phyloP scores from a whole-genome alignment of 768 basidiomycete species.

The Sporobolomyces pararoseus region DNA sequence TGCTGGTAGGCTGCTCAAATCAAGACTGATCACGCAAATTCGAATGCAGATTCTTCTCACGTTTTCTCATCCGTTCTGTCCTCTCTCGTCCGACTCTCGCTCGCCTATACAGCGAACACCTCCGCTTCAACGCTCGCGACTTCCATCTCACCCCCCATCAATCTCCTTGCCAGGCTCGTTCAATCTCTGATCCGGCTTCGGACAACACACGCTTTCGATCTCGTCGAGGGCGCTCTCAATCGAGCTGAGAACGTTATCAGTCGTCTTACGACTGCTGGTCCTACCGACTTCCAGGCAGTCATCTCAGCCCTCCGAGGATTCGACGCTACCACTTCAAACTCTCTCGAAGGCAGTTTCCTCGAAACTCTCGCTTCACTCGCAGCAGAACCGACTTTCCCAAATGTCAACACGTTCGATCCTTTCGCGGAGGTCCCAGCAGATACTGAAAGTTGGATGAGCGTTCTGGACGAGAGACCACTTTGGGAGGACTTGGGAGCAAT shows the following conservation, averaged over 20 bases:
- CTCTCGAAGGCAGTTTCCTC: background rate
- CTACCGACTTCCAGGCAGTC: constrained; percentile 4
- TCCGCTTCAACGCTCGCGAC: background rate
- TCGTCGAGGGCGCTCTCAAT: constrained; percentile 22
- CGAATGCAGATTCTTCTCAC: constrained; percentile 27
- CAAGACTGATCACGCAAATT: background rate
- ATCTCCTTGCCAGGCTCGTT: constrained; percentile 21
- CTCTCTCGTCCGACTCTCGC: constrained; percentile 38
- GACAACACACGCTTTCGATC: background rate
- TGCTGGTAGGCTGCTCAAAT: background rate
- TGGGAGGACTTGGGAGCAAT: constrained; percentile 6
- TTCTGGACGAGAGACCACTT: background rate
- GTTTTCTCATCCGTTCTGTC: constrained; percentile 39
- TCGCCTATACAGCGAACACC: constrained; percentile 8
- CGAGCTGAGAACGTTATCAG: constrained; percentile 22
- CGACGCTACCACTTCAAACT: background rate
- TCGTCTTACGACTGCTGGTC: background rate
- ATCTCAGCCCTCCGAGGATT: background rate
- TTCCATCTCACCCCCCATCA: background rate
- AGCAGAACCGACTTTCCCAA: background rate
- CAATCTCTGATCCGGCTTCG: background rate
- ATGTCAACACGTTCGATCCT: background rate
- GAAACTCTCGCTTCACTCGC: background rate
- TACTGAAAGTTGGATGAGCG: constrained; percentile 25
- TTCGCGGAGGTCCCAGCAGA: constrained; percentile 9